Percentiles rank a stretch among this genome's conserved stretches.
phyloP scores from a whole-genome alignment of 305 asterid genomes.

The Vinca major region DNA sequence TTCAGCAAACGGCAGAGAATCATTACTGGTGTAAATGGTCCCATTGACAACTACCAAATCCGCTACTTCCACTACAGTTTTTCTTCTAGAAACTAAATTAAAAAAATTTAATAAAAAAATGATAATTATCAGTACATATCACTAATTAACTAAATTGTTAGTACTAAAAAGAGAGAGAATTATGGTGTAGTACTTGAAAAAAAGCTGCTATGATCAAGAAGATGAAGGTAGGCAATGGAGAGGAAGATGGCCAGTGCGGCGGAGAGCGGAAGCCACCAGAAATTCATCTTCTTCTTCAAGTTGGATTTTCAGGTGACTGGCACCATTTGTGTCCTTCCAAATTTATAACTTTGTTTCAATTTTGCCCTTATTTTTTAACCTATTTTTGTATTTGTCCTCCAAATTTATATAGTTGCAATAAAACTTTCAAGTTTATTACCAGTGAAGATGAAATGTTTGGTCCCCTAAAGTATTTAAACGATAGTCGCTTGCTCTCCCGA shows the following conservation, averaged over 20 bases:
- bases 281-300: constrained; percentile 20
- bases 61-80: constrained; percentile 33
- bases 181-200: constrained; percentile 12
- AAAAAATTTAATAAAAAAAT: background rate
- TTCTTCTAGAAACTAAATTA: constrained; percentile 10
- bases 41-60: constrained; percentile 73
- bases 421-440: too few relatives aligned
- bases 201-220: constrained; percentile 15
- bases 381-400: too few relatives aligned
- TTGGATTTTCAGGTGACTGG: too few relatives aligned
- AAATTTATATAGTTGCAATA: too few relatives aligned
- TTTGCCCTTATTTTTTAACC: too few relatives aligned
- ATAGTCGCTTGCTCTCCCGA: too few relatives aligned
- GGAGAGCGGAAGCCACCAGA: constrained; percentile 33
- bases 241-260: constrained; percentile 44
- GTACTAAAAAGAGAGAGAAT: background rate
- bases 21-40: constrained; percentile 74
- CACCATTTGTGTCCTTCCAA: too few relatives aligned
- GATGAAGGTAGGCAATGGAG: constrained; percentile 39
- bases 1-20: constrained; percentile 55
- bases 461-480: too few relatives aligned
- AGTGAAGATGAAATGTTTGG: too few relatives aligned
- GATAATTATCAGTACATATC: background rate
- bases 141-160: background rate
- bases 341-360: too few relatives aligned